These are phyloP conservation scores for Elongisporangium prolatum DNA, from an alignment of 352 stramenopile species.

Conservation along the genomic window DNA sequence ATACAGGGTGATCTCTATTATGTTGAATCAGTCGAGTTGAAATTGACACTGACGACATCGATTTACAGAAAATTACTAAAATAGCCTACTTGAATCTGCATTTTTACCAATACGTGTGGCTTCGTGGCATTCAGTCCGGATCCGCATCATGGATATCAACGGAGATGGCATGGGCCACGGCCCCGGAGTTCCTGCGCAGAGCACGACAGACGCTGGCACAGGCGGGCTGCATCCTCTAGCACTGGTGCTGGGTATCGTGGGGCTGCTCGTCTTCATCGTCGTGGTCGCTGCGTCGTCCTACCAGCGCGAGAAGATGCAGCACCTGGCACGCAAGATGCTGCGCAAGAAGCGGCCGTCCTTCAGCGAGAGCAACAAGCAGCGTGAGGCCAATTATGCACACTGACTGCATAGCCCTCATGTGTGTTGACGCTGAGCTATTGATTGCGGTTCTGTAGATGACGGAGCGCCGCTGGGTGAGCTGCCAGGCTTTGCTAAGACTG, in stretches of 20 bases:
- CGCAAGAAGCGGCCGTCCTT: conserved; percentile 56
- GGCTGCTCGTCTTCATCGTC: conserved; percentile 56
- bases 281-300: conserved; percentile 70
- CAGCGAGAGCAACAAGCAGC: conserved; percentile 29
- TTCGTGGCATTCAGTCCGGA: no score
- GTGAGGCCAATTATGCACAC: conserved; percentile 10
- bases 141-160: conserved; percentile 10
- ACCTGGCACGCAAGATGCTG: conserved; percentile 76
- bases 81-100: no score
- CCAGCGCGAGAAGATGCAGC: conserved; percentile 71
- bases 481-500: conserved; percentile 57
- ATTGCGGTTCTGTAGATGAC: conserved; percentile 11
- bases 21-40: no score
- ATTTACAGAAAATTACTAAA: no score
- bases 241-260: conserved; percentile 52
- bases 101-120: no score
- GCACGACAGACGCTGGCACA: conserved; percentile 1
- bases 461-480: conserved; percentile 31
- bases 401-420: not conserved
- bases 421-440: not conserved
- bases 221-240: conserved; percentile 58
- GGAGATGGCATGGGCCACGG: not conserved
- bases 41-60: no score
- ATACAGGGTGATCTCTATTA: no score
- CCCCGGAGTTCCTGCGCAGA: not conserved